Base-by-base conservation (phyloP, 169 alveolate species). In the Neospora caninum region DNA sequence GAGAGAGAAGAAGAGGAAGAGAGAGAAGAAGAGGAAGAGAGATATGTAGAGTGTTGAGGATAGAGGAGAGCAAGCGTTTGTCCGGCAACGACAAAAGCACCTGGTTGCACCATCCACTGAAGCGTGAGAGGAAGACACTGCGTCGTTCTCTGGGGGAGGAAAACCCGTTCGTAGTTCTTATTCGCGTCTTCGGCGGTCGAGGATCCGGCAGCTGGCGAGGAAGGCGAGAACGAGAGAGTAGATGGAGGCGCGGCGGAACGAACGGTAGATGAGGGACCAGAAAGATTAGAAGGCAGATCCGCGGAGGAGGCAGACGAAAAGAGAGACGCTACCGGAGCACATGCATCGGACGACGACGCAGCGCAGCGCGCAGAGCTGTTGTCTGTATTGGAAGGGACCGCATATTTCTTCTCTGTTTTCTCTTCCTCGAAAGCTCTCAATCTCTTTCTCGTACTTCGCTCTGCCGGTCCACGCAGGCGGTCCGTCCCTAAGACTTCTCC, bases 41-140 rank as follows among this genome's bases (percentile, higher is more conserved):
- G 39, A 29, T 58, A 25, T 7, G 86, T 18, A 78, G 86, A n/a
- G 27, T 18, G 29, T 36, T n/a, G 29, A 22, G 86, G 86, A 22
- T 78, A 78, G 45, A 78, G 86, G 42, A 78, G 86, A 20, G 86
- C 86, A 16, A 78, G 86, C 7, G 86, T 78, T n/a, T 78, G 86
- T 29, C 86, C 86, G 39, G 86, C 39, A 29, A 78, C 86, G 86
- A 78, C 86, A n/a, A 36, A 38, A 1, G 86, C 86, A 16, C 86
- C 86, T 4, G 39, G 49, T 10, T 78, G 39, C 45, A 78, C 86
- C 29, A n/a, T n/a, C 86, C 86, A 78, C 18, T 78, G 41, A 25
- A 78, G 86, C 10, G 86, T 38, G 43, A 78, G 86, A 4, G 86
- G 86, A 20, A 78, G 86, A 2, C 27, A 16, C 39, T 10, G 27